Evolutionary conservation across 345 rosid species (phyloP), one percentile per base, ranked within the genome.

Genomic region (Raphanus sativus): DNA sequence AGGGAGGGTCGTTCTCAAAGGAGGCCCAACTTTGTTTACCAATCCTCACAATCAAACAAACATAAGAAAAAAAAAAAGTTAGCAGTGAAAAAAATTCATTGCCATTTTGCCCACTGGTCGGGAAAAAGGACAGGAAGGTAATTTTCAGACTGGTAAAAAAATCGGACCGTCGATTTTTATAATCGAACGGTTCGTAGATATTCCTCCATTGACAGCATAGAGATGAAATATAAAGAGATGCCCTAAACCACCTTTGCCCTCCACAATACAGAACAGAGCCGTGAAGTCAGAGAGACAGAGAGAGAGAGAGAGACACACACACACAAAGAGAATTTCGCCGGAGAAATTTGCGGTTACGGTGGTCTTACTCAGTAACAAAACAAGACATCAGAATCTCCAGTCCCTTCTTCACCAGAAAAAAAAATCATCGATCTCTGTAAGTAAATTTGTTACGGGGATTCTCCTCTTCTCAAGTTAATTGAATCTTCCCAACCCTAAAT

Each of bases 231-330:
- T 42, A 56, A 56, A 17, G 40, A 64, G 66, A 55, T 42, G 76
- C 67, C 76, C 81, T 65, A 63, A 68, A 9, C 48, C 11, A 38
- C 45, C 8, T 74, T 61, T 33, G 32, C 38, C 72, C 72, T 60
- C 73, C 52, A 58, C 5, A 11, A 34, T 67, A 60, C 79, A 67
- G 68, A 67, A 28, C 79, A 67, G 68, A 67, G 29, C 32, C 48
- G 13, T 26, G 33, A 25, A 75, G 24, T 38, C 9, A 64, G 5
- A 74, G 30, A 65, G 30, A 48, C 26, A 65, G 25, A 40, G 25
- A 67, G 10, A 58, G 6, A 54, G 29, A 75, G 32, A 66, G 62
- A 64, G 34, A 32, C 1, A 32, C 7, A 32, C 36, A 33, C 36
- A 33, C 36, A 33, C 36, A 33, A 15, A 75, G 8, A 50, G 69